Percentiles rank a stretch among this genome's conserved stretches.
Conservation (phyloP, 345 rosid genomes). For the Populus nigra region DNA sequence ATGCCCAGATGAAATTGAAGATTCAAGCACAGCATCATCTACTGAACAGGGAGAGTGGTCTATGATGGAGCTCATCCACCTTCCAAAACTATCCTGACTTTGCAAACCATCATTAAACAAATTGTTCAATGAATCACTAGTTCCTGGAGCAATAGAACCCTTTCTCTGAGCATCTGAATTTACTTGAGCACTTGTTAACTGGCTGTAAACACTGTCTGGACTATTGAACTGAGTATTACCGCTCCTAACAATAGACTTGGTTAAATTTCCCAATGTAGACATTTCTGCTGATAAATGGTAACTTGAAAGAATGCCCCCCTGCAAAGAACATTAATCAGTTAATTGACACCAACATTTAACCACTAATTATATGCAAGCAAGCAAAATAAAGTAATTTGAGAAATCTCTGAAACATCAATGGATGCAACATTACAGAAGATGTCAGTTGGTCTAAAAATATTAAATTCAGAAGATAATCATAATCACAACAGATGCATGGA, state of each 20-base stretch:
- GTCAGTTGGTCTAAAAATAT: neutral
- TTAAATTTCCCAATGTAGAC: slow-evolving; percentile 23
- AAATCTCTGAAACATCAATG: neutral
- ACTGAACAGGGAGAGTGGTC: slow-evolving; percentile 48
- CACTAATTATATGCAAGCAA: neutral
- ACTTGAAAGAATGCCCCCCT: slow-evolving; percentile 35
- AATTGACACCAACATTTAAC: neutral
- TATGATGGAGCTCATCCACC: slow-evolving; percentile 64
- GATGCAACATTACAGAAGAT: neutral
- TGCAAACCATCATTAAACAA: slow-evolving; percentile 52
- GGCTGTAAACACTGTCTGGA: slow-evolving; percentile 32
- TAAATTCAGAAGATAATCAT: neutral
- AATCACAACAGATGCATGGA: neutral
- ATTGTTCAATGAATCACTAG: slow-evolving; percentile 44
- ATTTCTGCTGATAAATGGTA: slow-evolving; percentile 26
- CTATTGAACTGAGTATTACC: slow-evolving; percentile 23
- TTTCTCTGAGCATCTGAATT: slow-evolving; percentile 37
- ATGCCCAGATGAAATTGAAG: slow-evolving; percentile 45
- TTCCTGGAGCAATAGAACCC: slow-evolving; percentile 27
- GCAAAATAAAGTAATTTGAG: neutral
- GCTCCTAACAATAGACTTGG: slow-evolving; percentile 26
- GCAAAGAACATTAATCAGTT: slow-evolving; percentile 27
- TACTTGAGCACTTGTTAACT: slow-evolving; percentile 27
- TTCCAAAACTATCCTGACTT: slow-evolving; percentile 84
- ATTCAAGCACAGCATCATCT: slow-evolving; percentile 42